These are phyloP conservation scores for Taphrina confusa DNA, from an alignment of 1,139 yeast species.

Conservation along the genomic window DNA sequence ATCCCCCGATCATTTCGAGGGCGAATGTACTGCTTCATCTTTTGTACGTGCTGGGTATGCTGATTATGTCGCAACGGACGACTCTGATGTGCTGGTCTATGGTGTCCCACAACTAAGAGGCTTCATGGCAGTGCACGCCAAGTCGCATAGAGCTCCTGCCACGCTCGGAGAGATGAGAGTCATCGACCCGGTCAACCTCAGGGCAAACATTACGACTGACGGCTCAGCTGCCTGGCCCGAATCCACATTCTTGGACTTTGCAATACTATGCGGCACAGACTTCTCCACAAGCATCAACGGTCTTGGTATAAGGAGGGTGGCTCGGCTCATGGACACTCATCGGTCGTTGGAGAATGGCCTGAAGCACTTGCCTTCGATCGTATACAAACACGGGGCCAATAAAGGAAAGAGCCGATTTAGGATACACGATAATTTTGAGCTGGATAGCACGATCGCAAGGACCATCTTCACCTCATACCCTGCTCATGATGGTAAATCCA, in stretches of 20 bases:
- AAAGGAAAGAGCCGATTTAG: conserved; percentile 3
- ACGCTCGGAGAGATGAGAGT: conserved; percentile 9
- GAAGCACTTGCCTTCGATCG: neutral
- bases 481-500: neutral
- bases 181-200: conserved; percentile 1
- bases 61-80: conserved; percentile 33
- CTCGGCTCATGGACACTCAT: neutral
- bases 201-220: neutral
- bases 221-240: neutral
- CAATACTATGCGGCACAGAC: conserved; percentile 32
- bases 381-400: conserved; percentile 3
- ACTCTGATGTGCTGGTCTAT: conserved; percentile 35
- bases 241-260: conserved; percentile 15
- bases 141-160: neutral
- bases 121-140: conserved; percentile 24
- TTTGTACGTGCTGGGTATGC: conserved; percentile 23
- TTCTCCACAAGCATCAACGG: conserved; percentile 17
- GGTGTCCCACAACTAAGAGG: conserved; percentile 36
- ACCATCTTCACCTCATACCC: conserved; percentile 24
- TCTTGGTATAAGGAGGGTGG: conserved; percentile 15
- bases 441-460: conserved; percentile 9
- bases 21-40: conserved; percentile 29
- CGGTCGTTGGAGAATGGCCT: neutral
- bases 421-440: conserved; percentile 3
- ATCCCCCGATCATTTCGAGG: conserved; percentile 23